Evolutionary conservation across 495 filamentous ascomycete species (phyloP).

Genomic region (Emericellopsis terricola): DNA sequence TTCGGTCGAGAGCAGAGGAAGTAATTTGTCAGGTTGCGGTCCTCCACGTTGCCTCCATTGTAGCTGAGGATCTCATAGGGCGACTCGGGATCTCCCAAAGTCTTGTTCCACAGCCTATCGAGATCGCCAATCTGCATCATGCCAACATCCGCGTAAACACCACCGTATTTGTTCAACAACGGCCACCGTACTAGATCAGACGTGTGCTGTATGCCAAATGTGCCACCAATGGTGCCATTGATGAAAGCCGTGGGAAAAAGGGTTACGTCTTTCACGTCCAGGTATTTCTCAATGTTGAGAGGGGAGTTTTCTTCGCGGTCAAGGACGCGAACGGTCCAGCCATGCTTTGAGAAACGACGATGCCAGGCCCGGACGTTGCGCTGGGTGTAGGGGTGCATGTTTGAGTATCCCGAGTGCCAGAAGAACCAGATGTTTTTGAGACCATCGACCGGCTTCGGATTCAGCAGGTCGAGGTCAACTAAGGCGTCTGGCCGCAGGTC

Average conservation of each 20-base stretch:
- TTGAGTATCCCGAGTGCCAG: constrained; percentile 29
- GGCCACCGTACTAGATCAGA: constrained; percentile 39
- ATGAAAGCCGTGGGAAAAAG: constrained; percentile 30
- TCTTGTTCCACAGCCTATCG: constrained; percentile 28
- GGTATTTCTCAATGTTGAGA: constrained; percentile 26
- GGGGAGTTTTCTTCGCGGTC: constrained; percentile 23
- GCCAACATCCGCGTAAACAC: constrained; percentile 37
- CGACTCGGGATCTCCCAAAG: constrained; percentile 23
- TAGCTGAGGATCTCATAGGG: constrained; percentile 29
- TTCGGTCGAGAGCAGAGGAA: constrained; percentile 20
- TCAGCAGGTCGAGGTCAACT: constrained; percentile 22
- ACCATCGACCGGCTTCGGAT: constrained; percentile 18
- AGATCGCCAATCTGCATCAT: constrained; percentile 37
- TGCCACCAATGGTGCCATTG: constrained; percentile 25
- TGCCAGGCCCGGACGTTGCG: constrained; percentile 39
- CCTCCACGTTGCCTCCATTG: constrained; percentile 15
- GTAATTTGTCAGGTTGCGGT: constrained; percentile 27
- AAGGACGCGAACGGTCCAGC: constrained; percentile 34
- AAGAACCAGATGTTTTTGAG: constrained; percentile 40
- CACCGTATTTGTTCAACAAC: constrained; percentile 33
- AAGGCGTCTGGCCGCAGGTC: constrained; percentile 28
- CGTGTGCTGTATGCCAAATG: constrained; percentile 30
- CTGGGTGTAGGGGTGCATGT: constrained; percentile 31
- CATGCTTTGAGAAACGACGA: constrained; percentile 27
- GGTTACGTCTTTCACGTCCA: constrained; percentile 21